Evolutionary conservation across 2,329 filamentous ascomycete genomes (phyloP).

Genomic region (Fusarium floridanum): DNA sequence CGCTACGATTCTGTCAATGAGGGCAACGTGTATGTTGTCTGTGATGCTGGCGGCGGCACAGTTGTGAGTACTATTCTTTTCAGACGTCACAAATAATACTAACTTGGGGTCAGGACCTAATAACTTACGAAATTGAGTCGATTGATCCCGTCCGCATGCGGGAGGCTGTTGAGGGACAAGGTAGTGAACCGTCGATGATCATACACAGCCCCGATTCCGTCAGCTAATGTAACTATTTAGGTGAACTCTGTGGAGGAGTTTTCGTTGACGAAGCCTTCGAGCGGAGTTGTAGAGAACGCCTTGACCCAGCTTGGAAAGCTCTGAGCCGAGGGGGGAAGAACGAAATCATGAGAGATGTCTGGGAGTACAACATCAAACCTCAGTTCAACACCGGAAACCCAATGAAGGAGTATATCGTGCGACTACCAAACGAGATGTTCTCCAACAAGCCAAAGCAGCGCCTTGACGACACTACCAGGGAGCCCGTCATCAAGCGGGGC

Average conservation of each 20-base stretch:
- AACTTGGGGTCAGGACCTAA: neutral
- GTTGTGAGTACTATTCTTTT: neutral
- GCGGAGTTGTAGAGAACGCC: neutral
- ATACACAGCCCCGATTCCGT: too few species aligned
- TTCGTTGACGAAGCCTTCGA: neutral
- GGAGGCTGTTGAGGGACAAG: neutral
- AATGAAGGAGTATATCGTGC: neutral
- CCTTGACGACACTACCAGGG: neutral
- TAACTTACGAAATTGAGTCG: neutral
- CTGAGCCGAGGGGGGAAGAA: neutral
- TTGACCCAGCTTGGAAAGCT: neutral
- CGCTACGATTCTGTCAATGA: neutral
- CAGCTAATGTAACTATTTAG: neutral
- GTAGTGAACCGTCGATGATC: neutral
- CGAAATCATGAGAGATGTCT: neutral
- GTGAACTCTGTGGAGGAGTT: neutral
- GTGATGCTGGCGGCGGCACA: neutral
- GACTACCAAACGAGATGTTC: neutral
- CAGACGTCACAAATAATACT: rapidly evolving
- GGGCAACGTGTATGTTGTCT: neutral
- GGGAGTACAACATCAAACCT: neutral
- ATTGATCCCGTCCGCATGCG: neutral
- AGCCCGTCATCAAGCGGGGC: neutral
- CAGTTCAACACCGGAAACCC: neutral
- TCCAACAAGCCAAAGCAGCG: neutral